Conservation (phyloP, 306 rosid species). For the Ziziphus jujuba region DNA sequence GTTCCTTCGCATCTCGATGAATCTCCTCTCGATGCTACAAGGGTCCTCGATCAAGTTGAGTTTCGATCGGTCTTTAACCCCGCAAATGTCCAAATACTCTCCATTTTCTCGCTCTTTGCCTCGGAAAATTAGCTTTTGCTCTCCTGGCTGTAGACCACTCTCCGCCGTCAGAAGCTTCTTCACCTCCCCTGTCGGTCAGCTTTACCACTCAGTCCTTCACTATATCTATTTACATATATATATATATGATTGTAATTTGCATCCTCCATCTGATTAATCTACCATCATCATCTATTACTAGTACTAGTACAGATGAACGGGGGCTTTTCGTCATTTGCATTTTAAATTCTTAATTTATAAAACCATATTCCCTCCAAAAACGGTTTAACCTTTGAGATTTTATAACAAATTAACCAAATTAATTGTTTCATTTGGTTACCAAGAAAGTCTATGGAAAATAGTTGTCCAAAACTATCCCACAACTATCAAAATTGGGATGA, state of each 20-base stretch:
- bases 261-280: too few relatives aligned
- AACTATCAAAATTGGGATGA: too few relatives aligned
- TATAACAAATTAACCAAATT: neutral
- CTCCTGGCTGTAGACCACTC: slow-evolving; percentile 55
- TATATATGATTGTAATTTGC: too few relatives aligned
- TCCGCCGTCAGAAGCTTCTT: slow-evolving; percentile 62
- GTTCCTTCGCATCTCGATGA: slow-evolving; percentile 46
- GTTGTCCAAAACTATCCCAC: too few relatives aligned
- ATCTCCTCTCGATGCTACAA: slow-evolving; percentile 60
- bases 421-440: slow-evolving; percentile 1
- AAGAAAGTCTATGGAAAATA: neutral
- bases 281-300: too few relatives aligned
- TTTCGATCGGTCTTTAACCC: slow-evolving; percentile 76
- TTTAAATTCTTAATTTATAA: neutral
- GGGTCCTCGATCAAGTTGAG: slow-evolving; percentile 61
- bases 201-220: neutral
- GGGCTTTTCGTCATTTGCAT: neutral
- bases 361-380: neutral
- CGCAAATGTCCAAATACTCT: slow-evolving; percentile 63
- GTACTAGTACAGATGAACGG: neutral
- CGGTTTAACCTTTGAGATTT: neutral
- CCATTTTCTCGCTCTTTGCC: slow-evolving; percentile 69
- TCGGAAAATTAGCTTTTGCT: slow-evolving; percentile 58
- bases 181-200: slow-evolving; percentile 61
- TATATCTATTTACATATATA: too few relatives aligned